Percentiles rank a stretch among this genome's conserved stretches.
These are phyloP conservation scores for Naematelia aurantialba DNA, from an alignment of 768 basidiomycete genomes.

Conservation along the genomic window DNA sequence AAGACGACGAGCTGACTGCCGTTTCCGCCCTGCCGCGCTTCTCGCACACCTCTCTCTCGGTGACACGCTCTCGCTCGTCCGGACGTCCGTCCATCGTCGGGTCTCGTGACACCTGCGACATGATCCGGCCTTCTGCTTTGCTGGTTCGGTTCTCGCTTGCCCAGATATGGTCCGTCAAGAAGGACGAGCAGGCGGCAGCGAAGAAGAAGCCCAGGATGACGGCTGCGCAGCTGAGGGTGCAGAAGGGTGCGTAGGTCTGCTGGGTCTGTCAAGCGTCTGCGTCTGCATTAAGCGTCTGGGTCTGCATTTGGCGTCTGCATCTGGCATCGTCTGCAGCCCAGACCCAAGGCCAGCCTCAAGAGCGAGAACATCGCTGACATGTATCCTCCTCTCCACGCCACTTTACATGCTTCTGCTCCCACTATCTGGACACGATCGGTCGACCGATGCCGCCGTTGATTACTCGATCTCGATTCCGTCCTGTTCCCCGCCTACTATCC, in stretches of 20 bases:
- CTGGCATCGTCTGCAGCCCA: too few relatives aligned
- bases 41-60: too few relatives aligned
- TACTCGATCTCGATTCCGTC: not conserved
- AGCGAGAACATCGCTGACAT: too few relatives aligned
- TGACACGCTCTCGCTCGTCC: too few relatives aligned
- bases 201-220: conserved; percentile 99
- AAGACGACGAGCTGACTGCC: not conserved
- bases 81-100: too few relatives aligned
- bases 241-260: conserved; percentile 88
- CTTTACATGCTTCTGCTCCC: not conserved
- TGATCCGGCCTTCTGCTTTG: conserved; percentile 9
- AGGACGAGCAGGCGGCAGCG: conserved; percentile 92
- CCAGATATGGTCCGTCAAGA: conserved; percentile 99
- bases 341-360: too few relatives aligned
- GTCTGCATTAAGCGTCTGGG: too few relatives aligned
- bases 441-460: not conserved
- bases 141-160: too few relatives aligned
- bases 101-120: not conserved
- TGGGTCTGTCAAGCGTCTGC: too few relatives aligned
- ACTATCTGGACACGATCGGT: not conserved
- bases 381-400: too few relatives aligned
- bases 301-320: too few relatives aligned
- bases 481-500: not conserved
- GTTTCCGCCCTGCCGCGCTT: not conserved
- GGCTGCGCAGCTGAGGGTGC: conserved; percentile 97